A percentile compares a stretch with the other conserved stretches of the same genome.
Conservation (phyloP, 2,329 filamentous ascomycete genomes). For the Cladobotryum protrusum region DNA sequence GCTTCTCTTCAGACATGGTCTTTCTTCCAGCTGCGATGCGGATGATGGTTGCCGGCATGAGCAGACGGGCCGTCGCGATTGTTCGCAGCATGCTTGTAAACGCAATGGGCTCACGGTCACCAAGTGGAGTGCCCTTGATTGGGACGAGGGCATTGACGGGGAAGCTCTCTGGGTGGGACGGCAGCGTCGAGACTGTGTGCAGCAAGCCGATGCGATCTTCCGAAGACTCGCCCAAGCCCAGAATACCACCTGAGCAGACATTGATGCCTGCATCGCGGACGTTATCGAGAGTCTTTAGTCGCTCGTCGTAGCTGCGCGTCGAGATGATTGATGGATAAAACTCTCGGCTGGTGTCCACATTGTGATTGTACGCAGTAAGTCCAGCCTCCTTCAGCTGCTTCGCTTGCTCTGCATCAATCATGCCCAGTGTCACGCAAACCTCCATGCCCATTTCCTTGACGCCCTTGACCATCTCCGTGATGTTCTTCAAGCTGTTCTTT, state of each 20-base stretch:
- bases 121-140: slow-evolving; percentile 82
- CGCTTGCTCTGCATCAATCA: slow-evolving; percentile 80
- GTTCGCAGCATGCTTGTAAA: slow-evolving; percentile 77
- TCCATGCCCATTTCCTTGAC: slow-evolving; percentile 82
- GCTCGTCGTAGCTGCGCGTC: slow-evolving; percentile 81
- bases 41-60: slow-evolving; percentile 82
- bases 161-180: slow-evolving; percentile 80
- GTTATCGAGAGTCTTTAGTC: slow-evolving; percentile 69
- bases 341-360: slow-evolving; percentile 83
- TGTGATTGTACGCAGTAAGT: slow-evolving; percentile 90
- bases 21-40: slow-evolving; percentile 79
- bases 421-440: slow-evolving; percentile 86
- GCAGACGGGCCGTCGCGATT: slow-evolving; percentile 73
- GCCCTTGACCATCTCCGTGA: slow-evolving; percentile 79
- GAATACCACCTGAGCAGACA: slow-evolving; percentile 83
- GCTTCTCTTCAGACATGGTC: slow-evolving; percentile 81
- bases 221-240: slow-evolving; percentile 74
- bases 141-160: slow-evolving; percentile 88
- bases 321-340: slow-evolving; percentile 84
- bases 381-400: slow-evolving; percentile 77
- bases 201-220: slow-evolving; percentile 77
- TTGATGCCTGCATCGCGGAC: slow-evolving; percentile 83
- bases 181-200: slow-evolving; percentile 74
- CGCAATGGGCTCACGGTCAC: slow-evolving; percentile 63
- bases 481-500: slow-evolving; percentile 75